Base-by-base conservation (phyloP, 352 stramenopile genomes). In the Globisporangium camurandrum region DNA sequence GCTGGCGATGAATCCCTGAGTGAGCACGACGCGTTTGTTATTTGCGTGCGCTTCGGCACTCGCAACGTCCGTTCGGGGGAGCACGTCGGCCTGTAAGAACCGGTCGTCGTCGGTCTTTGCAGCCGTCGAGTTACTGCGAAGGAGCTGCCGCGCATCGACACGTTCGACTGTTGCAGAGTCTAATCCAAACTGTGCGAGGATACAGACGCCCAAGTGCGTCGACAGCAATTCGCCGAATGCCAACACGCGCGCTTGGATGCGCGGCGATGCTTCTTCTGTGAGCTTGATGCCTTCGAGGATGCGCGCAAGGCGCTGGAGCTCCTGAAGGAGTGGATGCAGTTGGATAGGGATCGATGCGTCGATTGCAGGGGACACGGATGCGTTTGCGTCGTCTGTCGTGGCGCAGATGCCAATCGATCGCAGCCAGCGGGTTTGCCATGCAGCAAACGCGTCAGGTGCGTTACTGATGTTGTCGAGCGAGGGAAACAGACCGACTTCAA, bases 1-100 rank as follows among this genome's bases (percentile, higher is more conserved):
- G 56, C 84, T 94, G 2, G 94, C 95, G 48, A 98, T 96, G 69
- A 97, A 99, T 28, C 96, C 96, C 50, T 95, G 85, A 0, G 96
- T 98, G 50, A 98, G 84, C 24, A 99, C 89, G 26, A 98, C 70
- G 49, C 75, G 64, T 55, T 78, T 75, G 38, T 65, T 71, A 19
- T 74, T 60, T 28, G 63, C 69, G 22, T 59, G 57, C 6, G 36
- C 51, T 2, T 61, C 56, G 1, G 64, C 68, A 12, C 54, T 46
- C 1, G 56, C 68, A 0, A 62, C 34, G 47, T 89, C 68, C 27
- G 59, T 48, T 17, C 59, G 61, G 8, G 81, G 81, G 12, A 75
- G 55, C 24, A 93, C 81, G 36, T 89, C 77, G 1, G 81, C 81
- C 55, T 93, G 78, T 20, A 93, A 52, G 56, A 70, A 93, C 6